A percentile compares a stretch with the other conserved stretches of the same genome.
Evolutionary conservation across 805 yeast species (phyloP).

Genomic region (Nakazawaea wickerhamii): DNA sequence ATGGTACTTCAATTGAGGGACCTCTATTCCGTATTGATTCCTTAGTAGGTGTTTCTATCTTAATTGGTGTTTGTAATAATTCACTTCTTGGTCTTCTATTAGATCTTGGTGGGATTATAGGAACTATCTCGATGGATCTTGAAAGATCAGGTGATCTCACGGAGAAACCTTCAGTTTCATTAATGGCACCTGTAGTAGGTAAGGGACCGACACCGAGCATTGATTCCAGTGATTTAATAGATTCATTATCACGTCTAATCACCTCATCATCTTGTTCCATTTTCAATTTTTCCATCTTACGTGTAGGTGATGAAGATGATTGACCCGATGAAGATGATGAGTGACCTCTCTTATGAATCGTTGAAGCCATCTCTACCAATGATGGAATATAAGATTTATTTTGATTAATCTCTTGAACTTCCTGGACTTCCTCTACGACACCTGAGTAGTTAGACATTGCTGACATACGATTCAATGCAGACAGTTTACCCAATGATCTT

Average conservation of each 20-base stretch:
- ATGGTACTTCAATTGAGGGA: constrained; percentile 10
- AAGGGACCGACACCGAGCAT: constrained; percentile 13
- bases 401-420: constrained; percentile 27
- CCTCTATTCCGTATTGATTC: constrained; percentile 4
- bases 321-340: constrained; percentile 6
- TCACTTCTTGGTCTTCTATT: constrained; percentile 22
- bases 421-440: constrained; percentile 30
- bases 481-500: constrained; percentile 5
- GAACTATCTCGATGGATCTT: constrained; percentile 19
- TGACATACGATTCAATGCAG: constrained; percentile 20
- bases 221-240: constrained; percentile 17
- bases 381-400: constrained; percentile 19
- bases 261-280: constrained; percentile 12
- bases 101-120: constrained; percentile 26
- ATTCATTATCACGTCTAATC: constrained; percentile 17
- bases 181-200: constrained; percentile 15
- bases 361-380: constrained; percentile 12
- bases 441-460: constrained; percentile 31
- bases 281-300: constrained; percentile 10
- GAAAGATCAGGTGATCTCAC: constrained; percentile 23
- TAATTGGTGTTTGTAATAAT: background rate
- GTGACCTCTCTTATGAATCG: constrained; percentile 17
- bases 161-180: background rate
- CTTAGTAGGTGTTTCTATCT: background rate
- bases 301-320: background rate